Evolutionary conservation across 2,329 filamentous ascomycete genomes (phyloP).

Genomic region (Venturia pyrina): DNA sequence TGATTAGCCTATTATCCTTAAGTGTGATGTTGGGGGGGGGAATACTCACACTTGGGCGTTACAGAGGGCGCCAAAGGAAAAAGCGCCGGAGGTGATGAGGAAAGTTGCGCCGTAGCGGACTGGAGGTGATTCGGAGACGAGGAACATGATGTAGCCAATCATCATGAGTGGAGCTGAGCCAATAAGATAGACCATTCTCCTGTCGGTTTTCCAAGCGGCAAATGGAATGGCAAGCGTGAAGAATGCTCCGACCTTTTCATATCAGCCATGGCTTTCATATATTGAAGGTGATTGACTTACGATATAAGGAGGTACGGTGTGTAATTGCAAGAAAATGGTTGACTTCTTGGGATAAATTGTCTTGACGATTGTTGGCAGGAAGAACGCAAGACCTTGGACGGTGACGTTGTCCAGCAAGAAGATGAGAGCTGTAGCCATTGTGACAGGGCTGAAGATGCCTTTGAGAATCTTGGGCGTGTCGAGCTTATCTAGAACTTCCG

Average conservation of each 20-base stretch:
- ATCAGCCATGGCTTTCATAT: not conserved
- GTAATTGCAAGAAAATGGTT: constrained; percentile 55
- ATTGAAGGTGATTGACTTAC: not conserved
- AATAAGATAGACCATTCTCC: constrained; percentile 51
- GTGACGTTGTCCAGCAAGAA: constrained; percentile 61
- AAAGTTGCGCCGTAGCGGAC: constrained; percentile 63
- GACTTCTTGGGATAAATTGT: constrained; percentile 53
- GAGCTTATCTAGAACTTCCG: constrained; percentile 54
- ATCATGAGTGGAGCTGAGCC: constrained; percentile 53
- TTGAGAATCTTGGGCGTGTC: constrained; percentile 48
- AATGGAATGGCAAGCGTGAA: constrained; percentile 54
- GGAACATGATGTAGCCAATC: constrained; percentile 41
- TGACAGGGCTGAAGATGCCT: constrained; percentile 56
- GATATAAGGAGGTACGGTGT: constrained; percentile 60
- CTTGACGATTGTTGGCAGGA: constrained; percentile 58
- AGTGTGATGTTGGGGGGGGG: not conserved
- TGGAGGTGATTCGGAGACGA: constrained; percentile 23
- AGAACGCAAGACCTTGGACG: constrained; percentile 61
- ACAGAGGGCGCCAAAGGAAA: constrained; percentile 52
- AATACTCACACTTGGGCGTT: constrained; percentile 47
- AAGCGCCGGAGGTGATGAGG: constrained; percentile 54
- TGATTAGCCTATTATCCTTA: not conserved
- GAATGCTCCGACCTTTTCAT: constrained; percentile 47
- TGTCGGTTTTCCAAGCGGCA: constrained; percentile 51
- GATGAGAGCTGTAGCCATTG: constrained; percentile 45